These are phyloP conservation scores for Hypoxylon rubiginosum DNA, from an alignment of 2,329 filamentous ascomycete species.

Conservation along the genomic window DNA sequence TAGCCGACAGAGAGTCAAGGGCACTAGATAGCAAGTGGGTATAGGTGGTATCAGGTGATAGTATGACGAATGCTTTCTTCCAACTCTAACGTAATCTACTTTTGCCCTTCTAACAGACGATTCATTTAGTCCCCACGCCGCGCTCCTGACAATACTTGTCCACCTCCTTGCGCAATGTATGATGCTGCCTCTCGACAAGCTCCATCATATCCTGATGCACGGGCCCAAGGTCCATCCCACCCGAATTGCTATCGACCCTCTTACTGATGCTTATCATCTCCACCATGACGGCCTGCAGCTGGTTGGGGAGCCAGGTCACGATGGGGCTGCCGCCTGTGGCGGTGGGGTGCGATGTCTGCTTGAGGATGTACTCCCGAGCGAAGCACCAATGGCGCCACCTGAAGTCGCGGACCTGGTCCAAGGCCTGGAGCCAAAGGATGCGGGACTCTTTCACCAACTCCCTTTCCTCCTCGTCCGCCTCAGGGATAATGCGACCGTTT, in stretches of 20 bases:
- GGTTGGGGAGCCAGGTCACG: constrained; percentile 87
- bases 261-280: constrained; percentile 75
- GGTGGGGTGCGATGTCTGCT: constrained; percentile 80
- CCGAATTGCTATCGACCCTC: constrained; percentile 56
- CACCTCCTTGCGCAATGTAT: constrained; percentile 79
- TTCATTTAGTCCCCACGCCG: constrained; percentile 42
- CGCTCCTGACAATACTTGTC: constrained; percentile 79
- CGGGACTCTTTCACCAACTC: constrained; percentile 67
- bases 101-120: background rate
- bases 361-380: constrained; percentile 85
- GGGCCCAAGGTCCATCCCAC: constrained; percentile 59
- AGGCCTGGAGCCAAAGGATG: constrained; percentile 72
- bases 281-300: constrained; percentile 79
- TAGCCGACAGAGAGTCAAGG: too few relatives aligned
- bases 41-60: too few relatives aligned
- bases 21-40: too few relatives aligned
- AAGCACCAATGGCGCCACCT: constrained; percentile 90
- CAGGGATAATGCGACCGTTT: too few relatives aligned
- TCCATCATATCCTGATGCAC: constrained; percentile 75
- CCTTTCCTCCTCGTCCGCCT: constrained; percentile 49
- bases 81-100: too few relatives aligned
- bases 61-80: too few relatives aligned
- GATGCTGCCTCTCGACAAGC: constrained; percentile 71
- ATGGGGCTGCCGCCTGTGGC: constrained; percentile 86
- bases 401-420: constrained; percentile 85